These are phyloP conservation scores for Pythium chondricola DNA, from an alignment of 352 stramenopile species.

Conservation along the genomic window DNA sequence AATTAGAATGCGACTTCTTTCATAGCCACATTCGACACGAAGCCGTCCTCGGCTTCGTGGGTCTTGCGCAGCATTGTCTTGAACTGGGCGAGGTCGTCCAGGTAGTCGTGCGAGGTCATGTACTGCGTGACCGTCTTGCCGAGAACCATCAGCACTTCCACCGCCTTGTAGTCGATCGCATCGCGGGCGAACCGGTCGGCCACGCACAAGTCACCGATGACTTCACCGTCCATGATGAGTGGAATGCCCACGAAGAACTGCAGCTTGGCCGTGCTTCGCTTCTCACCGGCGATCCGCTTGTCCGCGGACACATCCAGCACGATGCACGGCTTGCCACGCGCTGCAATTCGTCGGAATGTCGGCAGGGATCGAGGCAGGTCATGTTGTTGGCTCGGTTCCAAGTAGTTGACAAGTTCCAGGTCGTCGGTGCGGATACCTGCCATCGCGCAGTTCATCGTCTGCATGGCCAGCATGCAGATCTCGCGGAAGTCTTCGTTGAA, in stretches of 20 bases:
- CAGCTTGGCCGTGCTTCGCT: constrained; percentile 73
- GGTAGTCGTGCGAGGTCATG: constrained; percentile 81
- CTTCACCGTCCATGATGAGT: constrained; percentile 76
- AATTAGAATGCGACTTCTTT: constrained; percentile 87
- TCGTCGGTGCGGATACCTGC: constrained; percentile 82
- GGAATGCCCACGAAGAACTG: constrained; percentile 88
- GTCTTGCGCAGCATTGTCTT: constrained; percentile 33
- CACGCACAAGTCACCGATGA: constrained; percentile 83
- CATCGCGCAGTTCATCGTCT: constrained; percentile 82
- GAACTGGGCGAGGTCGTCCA: constrained; percentile 67
- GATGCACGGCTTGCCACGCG: constrained; percentile 83
- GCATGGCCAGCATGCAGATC: constrained; percentile 85
- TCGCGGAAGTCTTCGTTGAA: constrained; percentile 88
- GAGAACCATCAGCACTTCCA: constrained; percentile 84
- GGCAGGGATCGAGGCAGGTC: constrained; percentile 70
- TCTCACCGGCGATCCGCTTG: constrained; percentile 85
- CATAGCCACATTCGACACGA: constrained; percentile 9
- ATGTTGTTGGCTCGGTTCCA: constrained; percentile 39
- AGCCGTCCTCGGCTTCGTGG: constrained; percentile 14
- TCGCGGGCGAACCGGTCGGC: constrained; percentile 74
- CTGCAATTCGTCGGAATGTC: constrained; percentile 81
- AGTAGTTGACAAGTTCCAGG: constrained; percentile 84
- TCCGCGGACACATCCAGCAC: constrained; percentile 83
- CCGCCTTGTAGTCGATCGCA: constrained; percentile 75
- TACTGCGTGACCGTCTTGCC: constrained; percentile 85